Conservation (phyloP, 352 stramenopile species). For the Pythium biforme region DNA sequence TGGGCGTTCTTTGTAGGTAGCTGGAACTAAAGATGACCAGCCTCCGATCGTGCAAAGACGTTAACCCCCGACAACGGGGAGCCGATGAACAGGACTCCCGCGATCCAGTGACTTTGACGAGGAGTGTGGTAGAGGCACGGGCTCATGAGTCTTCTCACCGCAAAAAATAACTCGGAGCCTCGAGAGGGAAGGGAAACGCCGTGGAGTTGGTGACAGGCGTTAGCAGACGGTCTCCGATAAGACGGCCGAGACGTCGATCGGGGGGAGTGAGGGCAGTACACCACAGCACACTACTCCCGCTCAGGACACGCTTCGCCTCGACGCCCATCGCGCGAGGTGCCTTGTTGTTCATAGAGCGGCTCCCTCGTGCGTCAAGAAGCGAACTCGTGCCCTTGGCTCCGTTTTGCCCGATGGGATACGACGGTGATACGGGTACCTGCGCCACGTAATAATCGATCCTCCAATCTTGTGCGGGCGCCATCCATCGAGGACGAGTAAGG, state of each 20-base stretch:
- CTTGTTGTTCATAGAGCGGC: neutral
- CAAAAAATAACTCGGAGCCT: conserved; percentile 7
- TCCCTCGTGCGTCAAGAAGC: neutral
- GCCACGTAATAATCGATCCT: conserved; percentile 8
- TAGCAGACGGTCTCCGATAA: conserved; percentile 6
- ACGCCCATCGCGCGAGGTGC: too few relatives aligned
- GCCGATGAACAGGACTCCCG: neutral
- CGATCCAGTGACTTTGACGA: neutral
- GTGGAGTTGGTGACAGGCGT: neutral
- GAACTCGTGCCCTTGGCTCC: neutral
- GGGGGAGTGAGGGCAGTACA: neutral
- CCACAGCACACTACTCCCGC: too few relatives aligned
- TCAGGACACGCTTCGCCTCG: neutral
- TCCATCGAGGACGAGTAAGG: conserved; percentile 7
- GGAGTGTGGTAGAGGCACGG: too few relatives aligned
- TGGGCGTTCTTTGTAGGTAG: too few relatives aligned
- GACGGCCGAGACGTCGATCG: conserved; percentile 2
- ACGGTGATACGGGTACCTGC: conserved; percentile 3
- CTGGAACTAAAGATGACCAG: too few relatives aligned
- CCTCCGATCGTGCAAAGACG: too few relatives aligned
- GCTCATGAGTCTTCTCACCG: neutral
- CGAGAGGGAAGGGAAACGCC: too few relatives aligned
- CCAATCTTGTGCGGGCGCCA: neutral
- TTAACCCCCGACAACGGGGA: neutral
- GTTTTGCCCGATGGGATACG: conserved; percentile 13